Evolutionary conservation across 495 filamentous ascomycete species (phyloP), one percentile per base, ranked within the genome.

Genomic region (Corynascus novoguineensis): DNA sequence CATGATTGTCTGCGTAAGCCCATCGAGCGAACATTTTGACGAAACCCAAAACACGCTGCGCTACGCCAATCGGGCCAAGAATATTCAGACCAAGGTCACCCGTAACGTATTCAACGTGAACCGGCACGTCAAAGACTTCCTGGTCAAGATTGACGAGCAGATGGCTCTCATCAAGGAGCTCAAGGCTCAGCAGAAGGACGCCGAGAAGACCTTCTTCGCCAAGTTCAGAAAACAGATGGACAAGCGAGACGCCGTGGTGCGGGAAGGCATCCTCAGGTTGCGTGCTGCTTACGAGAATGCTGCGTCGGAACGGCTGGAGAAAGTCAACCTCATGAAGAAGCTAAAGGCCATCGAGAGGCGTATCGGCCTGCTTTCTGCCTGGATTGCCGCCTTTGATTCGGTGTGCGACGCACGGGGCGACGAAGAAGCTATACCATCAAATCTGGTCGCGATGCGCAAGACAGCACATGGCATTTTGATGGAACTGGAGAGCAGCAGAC

Each of bases 101-200:
- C 82, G 91, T 61, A 99, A 99, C 68, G 95, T 97, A 2, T 97
- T 93, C 77, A 99, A 99, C 66, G 95, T 99, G 61, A 97, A 99
- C 67, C 86, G 93, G 50, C 93, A 99, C 74, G 93, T 99, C 48
- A 99, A 97, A 75, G 92, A 97, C 70, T 97, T 92, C 74, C 69
- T 97, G 66, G 89, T 95, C 74, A 97, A 97, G 80, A 97, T 95
- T 47, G 91, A 96, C 66, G 91, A 96, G 75, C 92, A 97, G 68
- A 89, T 92, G 79, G 85, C 82, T 12, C 71, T 95, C 64, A 97
- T 97, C 65, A 95, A 95, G 64, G 91, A 97, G 65, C 81, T 99
- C 51, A 92, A 92, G 68, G 84, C 85, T 19, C 89, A 96, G 64
- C 88, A 95, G 64, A 96, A 89, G 69, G 88, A 97, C 55, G 83